Percentiles rank a stretch among this genome's conserved stretches.
These are phyloP conservation scores for Alternaria burnsii DNA, from an alignment of 2,329 filamentous ascomycete species.

Conservation along the genomic window DNA sequence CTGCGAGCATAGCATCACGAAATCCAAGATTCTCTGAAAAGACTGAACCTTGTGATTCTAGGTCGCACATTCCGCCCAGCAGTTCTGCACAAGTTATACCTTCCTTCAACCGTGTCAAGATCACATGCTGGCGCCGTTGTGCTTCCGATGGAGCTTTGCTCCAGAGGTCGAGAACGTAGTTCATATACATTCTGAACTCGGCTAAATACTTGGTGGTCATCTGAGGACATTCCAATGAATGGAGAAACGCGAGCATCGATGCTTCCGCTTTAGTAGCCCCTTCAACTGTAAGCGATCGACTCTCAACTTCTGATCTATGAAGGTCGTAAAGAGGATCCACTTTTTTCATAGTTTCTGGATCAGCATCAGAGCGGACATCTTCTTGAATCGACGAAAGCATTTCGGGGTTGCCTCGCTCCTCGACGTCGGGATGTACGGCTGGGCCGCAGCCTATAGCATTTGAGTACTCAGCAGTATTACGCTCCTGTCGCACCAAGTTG, in stretches of 20 bases:
- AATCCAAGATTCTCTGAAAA: not conserved
- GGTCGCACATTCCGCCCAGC: slow-evolving; percentile 7
- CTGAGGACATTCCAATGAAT: not conserved
- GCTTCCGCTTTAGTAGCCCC: not conserved
- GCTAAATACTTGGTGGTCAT: not conserved
- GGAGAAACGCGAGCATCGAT: not conserved
- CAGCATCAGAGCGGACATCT: not conserved
- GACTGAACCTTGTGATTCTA: not conserved
- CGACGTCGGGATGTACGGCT: no score
- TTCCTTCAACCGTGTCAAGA: not conserved
- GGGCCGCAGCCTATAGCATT: no score
- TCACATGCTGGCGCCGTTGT: not conserved
- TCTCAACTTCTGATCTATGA: not conserved
- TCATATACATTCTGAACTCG: not conserved
- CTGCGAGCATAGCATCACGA: slow-evolving; percentile 3
- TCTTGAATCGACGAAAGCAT: no score
- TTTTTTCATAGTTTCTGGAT: not conserved
- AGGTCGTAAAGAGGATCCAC: not conserved
- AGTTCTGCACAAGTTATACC: not conserved
- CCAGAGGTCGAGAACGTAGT: not conserved
- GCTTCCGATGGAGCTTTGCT: not conserved
- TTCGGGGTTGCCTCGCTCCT: no score
- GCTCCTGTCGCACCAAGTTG: no score
- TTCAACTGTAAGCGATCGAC: not conserved
- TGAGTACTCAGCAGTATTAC: no score